Conservation (phyloP, 768 basidiomycete species). For the Heimioporus sp. region DNA sequence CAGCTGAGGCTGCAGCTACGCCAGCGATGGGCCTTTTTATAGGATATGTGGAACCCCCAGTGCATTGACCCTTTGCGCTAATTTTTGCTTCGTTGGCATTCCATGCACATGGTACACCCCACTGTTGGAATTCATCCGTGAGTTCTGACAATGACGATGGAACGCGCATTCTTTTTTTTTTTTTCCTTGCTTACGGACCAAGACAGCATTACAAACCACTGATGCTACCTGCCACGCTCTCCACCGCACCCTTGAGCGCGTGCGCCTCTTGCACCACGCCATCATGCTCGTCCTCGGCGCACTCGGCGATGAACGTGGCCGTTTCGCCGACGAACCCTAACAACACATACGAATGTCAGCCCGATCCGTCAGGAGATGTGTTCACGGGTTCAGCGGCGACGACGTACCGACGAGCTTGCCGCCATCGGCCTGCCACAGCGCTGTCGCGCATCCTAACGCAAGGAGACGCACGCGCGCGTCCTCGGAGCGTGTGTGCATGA, state of each 20-base stretch:
- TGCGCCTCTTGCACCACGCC: slow-evolving; percentile 70
- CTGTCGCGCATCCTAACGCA: slow-evolving; percentile 64
- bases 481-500: slow-evolving; percentile 90
- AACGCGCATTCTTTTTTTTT: no score
- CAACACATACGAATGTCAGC: not conserved
- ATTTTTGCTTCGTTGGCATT: no score
- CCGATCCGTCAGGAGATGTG: not conserved
- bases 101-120: no score
- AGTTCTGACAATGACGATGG: no score
- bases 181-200: no score
- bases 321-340: slow-evolving; percentile 79
- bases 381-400: no score
- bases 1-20: no score
- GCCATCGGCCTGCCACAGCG: slow-evolving; percentile 77
- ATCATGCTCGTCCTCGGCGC: slow-evolving; percentile 86
- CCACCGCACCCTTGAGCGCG: slow-evolving; percentile 66
- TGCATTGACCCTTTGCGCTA: no score
- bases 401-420: slow-evolving; percentile 64
- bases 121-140: no score
- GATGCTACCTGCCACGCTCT: slow-evolving; percentile 65
- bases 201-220: slow-evolving; percentile 24
- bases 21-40: no score
- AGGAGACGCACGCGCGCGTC: slow-evolving; percentile 64
- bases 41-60: no score
- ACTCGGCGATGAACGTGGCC: slow-evolving; percentile 83